These are phyloP conservation scores for Scedosporium minutisporum DNA, from an alignment of 2,329 filamentous ascomycete species.

Conservation along the genomic window DNA sequence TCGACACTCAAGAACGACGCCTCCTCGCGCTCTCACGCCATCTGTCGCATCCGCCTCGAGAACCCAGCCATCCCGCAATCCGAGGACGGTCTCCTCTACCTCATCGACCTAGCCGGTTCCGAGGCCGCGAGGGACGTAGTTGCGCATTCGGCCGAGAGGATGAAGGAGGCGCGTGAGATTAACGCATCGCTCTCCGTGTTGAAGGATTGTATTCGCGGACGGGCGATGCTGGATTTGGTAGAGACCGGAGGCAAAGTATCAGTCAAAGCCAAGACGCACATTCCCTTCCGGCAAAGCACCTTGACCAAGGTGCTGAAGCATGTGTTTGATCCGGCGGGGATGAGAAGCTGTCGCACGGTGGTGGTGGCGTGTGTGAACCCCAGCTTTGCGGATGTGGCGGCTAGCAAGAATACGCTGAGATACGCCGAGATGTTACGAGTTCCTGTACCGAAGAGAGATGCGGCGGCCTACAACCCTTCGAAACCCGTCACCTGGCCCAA, in stretches of 20 bases:
- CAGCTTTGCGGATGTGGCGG: conserved; percentile 29
- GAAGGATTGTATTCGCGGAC: conserved; percentile 40
- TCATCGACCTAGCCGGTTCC: conserved; percentile 38
- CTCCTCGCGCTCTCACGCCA: conserved; percentile 38
- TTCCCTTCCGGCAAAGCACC: conserved; percentile 36
- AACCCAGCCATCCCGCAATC: conserved; percentile 10
- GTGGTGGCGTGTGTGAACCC: conserved; percentile 39
- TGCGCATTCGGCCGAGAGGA: conserved; percentile 29
- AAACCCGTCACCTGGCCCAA: conserved; percentile 14
- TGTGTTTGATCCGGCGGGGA: conserved; percentile 33
- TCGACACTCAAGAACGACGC: conserved; percentile 34
- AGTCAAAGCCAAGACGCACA: conserved; percentile 15
- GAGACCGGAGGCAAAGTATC: too few species aligned
- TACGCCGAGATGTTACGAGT: conserved; percentile 38
- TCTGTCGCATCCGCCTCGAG: conserved; percentile 35
- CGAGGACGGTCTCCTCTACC: conserved; percentile 33
- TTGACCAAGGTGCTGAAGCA: conserved; percentile 40
- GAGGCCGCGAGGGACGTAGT: conserved; percentile 34
- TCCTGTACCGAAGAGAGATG: conserved; percentile 19
- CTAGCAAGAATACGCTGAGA: conserved; percentile 38
- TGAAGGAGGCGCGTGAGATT: conserved; percentile 37
- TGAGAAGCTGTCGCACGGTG: conserved; percentile 29
- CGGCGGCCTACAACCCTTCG: conserved; percentile 14
- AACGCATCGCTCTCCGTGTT: conserved; percentile 38
- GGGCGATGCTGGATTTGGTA: not conserved